phyloP scores from a whole-genome alignment of 106 monocot genomes.

The Dactylorhiza incarnata region DNA sequence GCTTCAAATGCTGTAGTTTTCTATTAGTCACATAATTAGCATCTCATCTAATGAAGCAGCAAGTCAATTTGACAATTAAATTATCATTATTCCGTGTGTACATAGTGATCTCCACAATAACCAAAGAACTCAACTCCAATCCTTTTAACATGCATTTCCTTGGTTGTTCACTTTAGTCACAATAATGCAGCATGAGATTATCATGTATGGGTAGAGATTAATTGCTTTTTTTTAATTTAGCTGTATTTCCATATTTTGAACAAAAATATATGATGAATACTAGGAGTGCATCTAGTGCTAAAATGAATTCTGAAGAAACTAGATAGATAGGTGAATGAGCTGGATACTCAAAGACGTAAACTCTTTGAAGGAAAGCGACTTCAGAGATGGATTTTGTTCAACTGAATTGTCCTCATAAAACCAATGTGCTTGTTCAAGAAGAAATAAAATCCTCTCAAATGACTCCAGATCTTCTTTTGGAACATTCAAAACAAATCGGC shows the following conservation, averaged over 20 bases:
- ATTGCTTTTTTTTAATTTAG: neutral
- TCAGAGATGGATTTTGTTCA: constrained; percentile 85
- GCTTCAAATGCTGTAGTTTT: neutral
- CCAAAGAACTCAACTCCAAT: neutral
- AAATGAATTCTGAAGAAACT: neutral
- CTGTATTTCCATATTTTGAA: neutral
- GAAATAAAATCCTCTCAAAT: constrained; percentile 93
- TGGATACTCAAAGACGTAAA: constrained; percentile 87
- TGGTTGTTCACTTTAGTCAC: neutral
- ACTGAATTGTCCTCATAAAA: constrained; percentile 98
- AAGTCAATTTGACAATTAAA: neutral
- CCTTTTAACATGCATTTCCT: neutral
- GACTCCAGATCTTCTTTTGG: constrained; percentile 96
- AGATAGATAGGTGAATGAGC: neutral
- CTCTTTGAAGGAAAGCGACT: constrained; percentile 89
- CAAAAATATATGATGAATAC: neutral
- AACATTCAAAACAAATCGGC: constrained; percentile 91
- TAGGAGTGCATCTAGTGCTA: neutral
- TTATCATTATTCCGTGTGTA: neutral
- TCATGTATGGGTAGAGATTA: neutral
- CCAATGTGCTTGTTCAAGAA: constrained; percentile 97
- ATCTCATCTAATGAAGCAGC: neutral
- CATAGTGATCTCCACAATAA: neutral
- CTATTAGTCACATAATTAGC: neutral
- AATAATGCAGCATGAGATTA: neutral